Evolutionary conservation across 257 asterid species (phyloP), one percentile per base, ranked within the genome.

Genomic region (Jaltomata sinuosa): DNA sequence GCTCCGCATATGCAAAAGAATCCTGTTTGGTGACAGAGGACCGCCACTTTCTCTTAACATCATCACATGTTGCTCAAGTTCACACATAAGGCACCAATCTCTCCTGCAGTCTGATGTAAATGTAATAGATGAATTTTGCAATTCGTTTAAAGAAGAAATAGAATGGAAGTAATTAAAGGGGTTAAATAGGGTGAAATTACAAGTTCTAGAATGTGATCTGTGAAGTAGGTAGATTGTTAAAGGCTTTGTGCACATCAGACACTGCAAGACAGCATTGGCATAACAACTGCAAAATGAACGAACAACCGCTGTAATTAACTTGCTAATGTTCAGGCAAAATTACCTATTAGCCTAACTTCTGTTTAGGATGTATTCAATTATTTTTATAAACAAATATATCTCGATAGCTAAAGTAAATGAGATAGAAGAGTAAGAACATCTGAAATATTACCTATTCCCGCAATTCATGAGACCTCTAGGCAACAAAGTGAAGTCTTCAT

Each of bases 51-150:
- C 92, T 84, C 91, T 89, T 82, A 89, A 89, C 92, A 87, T 86
- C 91, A 81, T 45, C 27, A 91, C 90, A 78, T 94, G 95, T 69
- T 88, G 95, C 89, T 95, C 98, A 65, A 95, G 94, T 84, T 94
- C 98, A 89, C 98, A 95, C 93, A 93, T 78, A 80, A 95, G 97
- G 88, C 98, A 95, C 98, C 98, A 92, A 87, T 90, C 93, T 88
- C 89, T 95, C 15, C 77, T 83, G 84, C 96, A 90, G 59, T 97
- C 98, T 95, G 88, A 34, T 42, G 74, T 78, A 80, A 52, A 19
- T 19, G 82, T 36, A 77, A 49, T 77, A 49, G 82, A 52, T 77
- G 64, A 76, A 49, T 77, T 77, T 77, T 49, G 82, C 45, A 49
- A 77, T 77, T 69, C 36, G n/a, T 3, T 8, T 15, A 8, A 57